Conservation (phyloP, 768 basidiomycete species). For the Serendipita vermifera region DNA sequence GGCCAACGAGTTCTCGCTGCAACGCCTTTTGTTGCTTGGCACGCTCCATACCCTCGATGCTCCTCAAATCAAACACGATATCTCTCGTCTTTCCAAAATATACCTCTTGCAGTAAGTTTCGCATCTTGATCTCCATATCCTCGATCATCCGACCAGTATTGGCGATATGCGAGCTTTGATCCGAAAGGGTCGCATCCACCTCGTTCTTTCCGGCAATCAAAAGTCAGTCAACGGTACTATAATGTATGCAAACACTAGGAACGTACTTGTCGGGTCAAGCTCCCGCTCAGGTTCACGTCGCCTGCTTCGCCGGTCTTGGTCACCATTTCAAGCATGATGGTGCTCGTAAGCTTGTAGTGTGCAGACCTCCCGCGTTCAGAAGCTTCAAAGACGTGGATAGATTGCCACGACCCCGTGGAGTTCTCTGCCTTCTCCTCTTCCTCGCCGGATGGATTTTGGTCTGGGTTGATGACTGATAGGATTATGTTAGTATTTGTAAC, state of each 20-base stretch:
- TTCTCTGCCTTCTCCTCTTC: background rate
- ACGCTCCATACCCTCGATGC: conserved; percentile 72
- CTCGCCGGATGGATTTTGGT: conserved; percentile 8
- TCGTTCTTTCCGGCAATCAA: conserved; percentile 44
- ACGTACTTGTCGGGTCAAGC: conserved; percentile 91
- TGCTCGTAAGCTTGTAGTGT: conserved; percentile 94
- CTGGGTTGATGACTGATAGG: conserved; percentile 10
- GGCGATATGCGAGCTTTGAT: conserved; percentile 70
- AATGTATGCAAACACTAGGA: background rate
- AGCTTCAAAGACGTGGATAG: conserved; percentile 94
- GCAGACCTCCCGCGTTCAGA: conserved; percentile 85
- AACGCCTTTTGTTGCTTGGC: conserved; percentile 69
- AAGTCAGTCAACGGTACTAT: conserved; percentile 14
- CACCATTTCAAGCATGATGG: conserved; percentile 86
- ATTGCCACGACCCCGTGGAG: conserved; percentile 86
- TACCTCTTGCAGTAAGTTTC: conserved; percentile 86
- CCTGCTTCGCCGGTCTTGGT: conserved; percentile 49
- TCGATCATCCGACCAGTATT: conserved; percentile 96
- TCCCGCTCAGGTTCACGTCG: conserved; percentile 77
- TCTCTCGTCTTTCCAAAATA: conserved; percentile 97
- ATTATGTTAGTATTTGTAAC: background rate
- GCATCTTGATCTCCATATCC: conserved; percentile 99
- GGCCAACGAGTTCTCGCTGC: conserved; percentile 80
- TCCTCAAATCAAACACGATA: conserved; percentile 83
- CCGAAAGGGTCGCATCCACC: conserved; percentile 73